Evolutionary conservation across 192 early-diverging fungal species (phyloP), one percentile per base, ranked within the genome.

Genomic region (Ambispora gerdemannii): DNA sequence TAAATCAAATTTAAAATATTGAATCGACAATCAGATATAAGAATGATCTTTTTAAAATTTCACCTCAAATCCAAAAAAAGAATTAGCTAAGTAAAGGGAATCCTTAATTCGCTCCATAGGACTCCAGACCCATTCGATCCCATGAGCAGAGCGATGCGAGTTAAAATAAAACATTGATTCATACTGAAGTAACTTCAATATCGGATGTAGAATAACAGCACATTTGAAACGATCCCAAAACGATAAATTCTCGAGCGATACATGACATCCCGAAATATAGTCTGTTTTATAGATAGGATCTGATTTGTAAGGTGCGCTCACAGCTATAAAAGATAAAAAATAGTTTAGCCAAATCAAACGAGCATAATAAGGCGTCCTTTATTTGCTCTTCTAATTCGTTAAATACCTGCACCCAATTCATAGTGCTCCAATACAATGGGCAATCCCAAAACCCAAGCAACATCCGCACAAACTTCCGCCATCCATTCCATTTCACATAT

Each of bases 61-160:
- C n/a, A n/a, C 8, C 34, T 67, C 65, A 67, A 67, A 53, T 10
- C 65, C 65, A 67, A 67, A 67, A 33, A 53, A 67, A 33, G 65
- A 52, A 67, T 67, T 25, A 50, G 63, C 63, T 27, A 66, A 51
- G 27, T 50, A 66, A n/a, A 66, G 34, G 30, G 25, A 27, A 50
- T 66, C 50, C 30, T 51, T 47, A 32, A 51, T 66, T 50, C 63
- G 47, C 34, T 47, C 63, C 3, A 27, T 22, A 27, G 43, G 43
- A 66, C 15, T 28, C 47, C 24, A 30, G 47, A 50, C 25, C 3
- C 43, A 49, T 17, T 22, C 19, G 15, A 67, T 30, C 24, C 65
- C 65, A 11, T 52, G 10, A 3, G 13, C 17, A 32, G 7, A 2
- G 31, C 65, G 50, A 24, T 27, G 15, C 24, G 50, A 20, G 53